phyloP scores from a whole-genome alignment of 371 early-diverging fungal genomes.

The Mucor velutinosus region DNA sequence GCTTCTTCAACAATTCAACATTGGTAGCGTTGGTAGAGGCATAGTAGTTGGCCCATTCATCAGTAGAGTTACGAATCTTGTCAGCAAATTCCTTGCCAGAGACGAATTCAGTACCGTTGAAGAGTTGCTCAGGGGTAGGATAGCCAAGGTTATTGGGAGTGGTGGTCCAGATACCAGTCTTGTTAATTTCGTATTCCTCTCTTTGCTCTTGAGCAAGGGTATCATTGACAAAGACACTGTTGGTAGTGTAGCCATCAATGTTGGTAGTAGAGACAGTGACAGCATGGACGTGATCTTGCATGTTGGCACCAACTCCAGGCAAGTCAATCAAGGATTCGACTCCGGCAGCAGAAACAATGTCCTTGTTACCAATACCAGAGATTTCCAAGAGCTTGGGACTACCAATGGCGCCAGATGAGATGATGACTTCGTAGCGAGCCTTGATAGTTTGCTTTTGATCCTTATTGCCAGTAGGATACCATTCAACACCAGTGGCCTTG shows the following conservation, averaged over 20 bases:
- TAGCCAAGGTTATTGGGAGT: slow-evolving; percentile 21
- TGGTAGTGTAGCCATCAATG: slow-evolving; percentile 16
- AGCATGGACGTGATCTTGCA: slow-evolving; percentile 36
- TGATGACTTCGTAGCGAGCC: slow-evolving; percentile 23
- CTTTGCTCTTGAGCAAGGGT: slow-evolving; percentile 10
- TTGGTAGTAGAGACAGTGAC: slow-evolving; percentile 17
- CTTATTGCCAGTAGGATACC: slow-evolving; percentile 12
- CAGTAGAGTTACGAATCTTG: slow-evolving; percentile 6
- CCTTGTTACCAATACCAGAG: slow-evolving; percentile 20
- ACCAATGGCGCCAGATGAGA: slow-evolving; percentile 24
- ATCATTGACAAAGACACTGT: slow-evolving; percentile 14
- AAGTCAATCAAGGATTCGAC: slow-evolving; percentile 13
- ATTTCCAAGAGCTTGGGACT: slow-evolving; percentile 23
- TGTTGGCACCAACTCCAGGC: slow-evolving; percentile 40
- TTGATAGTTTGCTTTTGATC: slow-evolving; percentile 11
- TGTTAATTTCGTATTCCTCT: not conserved
- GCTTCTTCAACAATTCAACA: slow-evolving; percentile 8
- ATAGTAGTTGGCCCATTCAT: slow-evolving; percentile 12
- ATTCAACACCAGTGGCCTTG: slow-evolving; percentile 23
- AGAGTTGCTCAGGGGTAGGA: slow-evolving; percentile 11
- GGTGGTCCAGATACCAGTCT: slow-evolving; percentile 19
- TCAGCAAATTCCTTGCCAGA: slow-evolving; percentile 13
- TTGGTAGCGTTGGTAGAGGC: slow-evolving; percentile 10
- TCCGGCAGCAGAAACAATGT: slow-evolving; percentile 10
- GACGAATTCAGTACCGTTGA: slow-evolving; percentile 1